Evolutionary conservation across 208 protist species (phyloP).

Genomic region (Wallacemonas sp.): DNA sequence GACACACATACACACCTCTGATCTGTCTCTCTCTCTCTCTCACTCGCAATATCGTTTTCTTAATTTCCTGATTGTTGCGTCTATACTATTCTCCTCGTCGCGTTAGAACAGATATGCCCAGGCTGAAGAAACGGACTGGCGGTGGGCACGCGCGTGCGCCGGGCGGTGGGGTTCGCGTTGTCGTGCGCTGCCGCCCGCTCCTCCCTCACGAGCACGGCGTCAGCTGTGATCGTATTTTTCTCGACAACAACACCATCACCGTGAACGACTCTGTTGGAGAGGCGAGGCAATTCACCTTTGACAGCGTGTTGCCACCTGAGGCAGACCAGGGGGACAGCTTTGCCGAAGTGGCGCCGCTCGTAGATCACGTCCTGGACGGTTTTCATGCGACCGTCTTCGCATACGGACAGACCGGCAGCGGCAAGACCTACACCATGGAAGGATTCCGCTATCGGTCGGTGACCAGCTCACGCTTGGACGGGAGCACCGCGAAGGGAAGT

Average conservation of each 20-base stretch:
- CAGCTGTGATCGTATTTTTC: slow-evolving; percentile 36
- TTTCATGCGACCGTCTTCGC: slow-evolving; percentile 89
- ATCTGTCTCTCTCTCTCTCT: too few relatives aligned
- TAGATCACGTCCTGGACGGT: slow-evolving; percentile 86
- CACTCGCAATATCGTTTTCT: too few relatives aligned
- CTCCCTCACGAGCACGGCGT: slow-evolving; percentile 30
- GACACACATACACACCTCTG: too few relatives aligned
- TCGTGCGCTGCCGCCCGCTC: slow-evolving; percentile 75
- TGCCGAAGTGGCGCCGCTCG: slow-evolving; percentile 62
- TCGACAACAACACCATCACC: slow-evolving; percentile 30
- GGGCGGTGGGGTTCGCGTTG: slow-evolving; percentile 51
- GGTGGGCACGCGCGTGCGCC: neutral
- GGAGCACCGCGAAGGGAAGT: neutral
- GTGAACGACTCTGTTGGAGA: slow-evolving; percentile 28
- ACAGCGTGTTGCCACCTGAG: slow-evolving; percentile 55
- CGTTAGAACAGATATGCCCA: neutral
- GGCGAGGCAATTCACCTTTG: slow-evolving; percentile 69
- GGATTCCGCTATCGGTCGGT: slow-evolving; percentile 55
- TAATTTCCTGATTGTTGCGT: slow-evolving; percentile 7
- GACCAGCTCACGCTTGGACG: slow-evolving; percentile 17
- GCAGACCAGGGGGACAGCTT: slow-evolving; percentile 64
- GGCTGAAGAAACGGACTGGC: neutral
- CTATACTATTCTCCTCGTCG: neutral
- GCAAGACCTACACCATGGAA: slow-evolving; percentile 91
- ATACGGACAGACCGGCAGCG: slow-evolving; percentile 91